Conservation (phyloP, 1,139 yeast genomes). For the Nakaseomyces uthaithaninus region DNA sequence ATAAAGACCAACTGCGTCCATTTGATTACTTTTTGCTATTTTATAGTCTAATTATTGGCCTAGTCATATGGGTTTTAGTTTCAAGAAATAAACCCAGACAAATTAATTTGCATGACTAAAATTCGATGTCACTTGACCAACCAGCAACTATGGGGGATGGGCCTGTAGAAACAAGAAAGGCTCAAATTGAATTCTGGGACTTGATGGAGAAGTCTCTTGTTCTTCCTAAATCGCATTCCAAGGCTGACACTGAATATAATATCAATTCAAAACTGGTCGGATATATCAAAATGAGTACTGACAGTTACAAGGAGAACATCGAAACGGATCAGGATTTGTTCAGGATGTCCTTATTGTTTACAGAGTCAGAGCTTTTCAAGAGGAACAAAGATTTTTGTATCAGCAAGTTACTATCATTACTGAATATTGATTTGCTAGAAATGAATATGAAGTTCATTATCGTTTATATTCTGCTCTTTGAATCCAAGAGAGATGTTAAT, state of each 20-base stretch:
- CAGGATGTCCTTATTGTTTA: slow-evolving; percentile 31
- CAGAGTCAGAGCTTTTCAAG: slow-evolving; percentile 34
- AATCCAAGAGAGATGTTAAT: slow-evolving; percentile 38
- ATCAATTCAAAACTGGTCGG: slow-evolving; percentile 31
- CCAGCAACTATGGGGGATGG: not conserved
- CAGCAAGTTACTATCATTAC: slow-evolving; percentile 39
- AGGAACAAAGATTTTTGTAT: slow-evolving; percentile 37
- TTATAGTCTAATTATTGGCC: not conserved
- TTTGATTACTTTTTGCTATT: not conserved
- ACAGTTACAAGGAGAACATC: slow-evolving; percentile 30
- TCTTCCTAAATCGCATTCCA: slow-evolving; percentile 1
- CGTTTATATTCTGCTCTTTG: slow-evolving; percentile 44
- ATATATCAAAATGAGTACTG: slow-evolving; percentile 32
- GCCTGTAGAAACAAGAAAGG: not conserved
- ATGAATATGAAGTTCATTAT: slow-evolving; percentile 38
- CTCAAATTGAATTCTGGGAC: slow-evolving; percentile 29
- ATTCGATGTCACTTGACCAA: not conserved
- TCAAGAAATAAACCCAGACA: not conserved
- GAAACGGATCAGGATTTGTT: slow-evolving; percentile 33
- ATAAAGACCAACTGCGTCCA: not conserved
- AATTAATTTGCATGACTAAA: not conserved
- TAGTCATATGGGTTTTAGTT: not conserved
- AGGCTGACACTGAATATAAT: slow-evolving; percentile 14
- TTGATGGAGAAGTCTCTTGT: slow-evolving; percentile 17
- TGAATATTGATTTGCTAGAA: slow-evolving; percentile 35